Evolutionary conservation across 1,139 yeast genomes (phyloP).

Genomic region (Candida smagusa): DNA sequence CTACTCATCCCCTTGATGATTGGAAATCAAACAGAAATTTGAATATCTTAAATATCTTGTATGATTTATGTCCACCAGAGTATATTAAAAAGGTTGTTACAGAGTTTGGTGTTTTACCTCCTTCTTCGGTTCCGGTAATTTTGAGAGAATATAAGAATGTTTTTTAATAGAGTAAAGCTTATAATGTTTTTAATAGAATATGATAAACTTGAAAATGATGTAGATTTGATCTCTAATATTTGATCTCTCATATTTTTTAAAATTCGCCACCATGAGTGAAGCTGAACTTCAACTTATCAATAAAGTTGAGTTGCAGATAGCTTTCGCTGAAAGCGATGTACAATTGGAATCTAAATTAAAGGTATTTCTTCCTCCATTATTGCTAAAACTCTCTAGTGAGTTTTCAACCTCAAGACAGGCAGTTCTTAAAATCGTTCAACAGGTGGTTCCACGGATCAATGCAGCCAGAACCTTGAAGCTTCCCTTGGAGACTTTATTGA

Average conservation of each 20-base stretch:
- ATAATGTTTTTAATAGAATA: too few species aligned
- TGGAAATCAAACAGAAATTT: slow-evolving; percentile 66
- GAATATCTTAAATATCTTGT: slow-evolving; percentile 79
- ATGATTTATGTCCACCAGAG: slow-evolving; percentile 92
- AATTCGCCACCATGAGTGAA: slow-evolving; percentile 31
- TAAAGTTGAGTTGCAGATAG: slow-evolving; percentile 80
- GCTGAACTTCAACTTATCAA: slow-evolving; percentile 59
- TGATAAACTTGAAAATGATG: too few species aligned
- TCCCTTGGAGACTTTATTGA: slow-evolving; percentile 60
- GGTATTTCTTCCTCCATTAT: slow-evolving; percentile 69
- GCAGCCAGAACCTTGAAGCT: slow-evolving; percentile 53
- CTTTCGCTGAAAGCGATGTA: slow-evolving; percentile 66
- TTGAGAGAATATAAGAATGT: slow-evolving; percentile 79
- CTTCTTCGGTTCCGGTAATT: slow-evolving; percentile 95
- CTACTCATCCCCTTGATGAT: slow-evolving; percentile 46
- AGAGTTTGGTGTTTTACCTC: slow-evolving; percentile 94
- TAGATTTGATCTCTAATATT: too few species aligned
- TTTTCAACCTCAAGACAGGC: slow-evolving; percentile 65
- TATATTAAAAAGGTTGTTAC: slow-evolving; percentile 93
- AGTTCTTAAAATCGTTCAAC: slow-evolving; percentile 64
- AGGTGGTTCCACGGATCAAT: slow-evolving; percentile 63
- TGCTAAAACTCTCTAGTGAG: slow-evolving; percentile 75
- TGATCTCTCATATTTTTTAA: too few species aligned
- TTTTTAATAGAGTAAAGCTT: slow-evolving; percentile 1
- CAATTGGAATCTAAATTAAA: slow-evolving; percentile 62